phyloP scores from a whole-genome alignment of 495 filamentous ascomycete genomes.

The Xylaria curta region DNA sequence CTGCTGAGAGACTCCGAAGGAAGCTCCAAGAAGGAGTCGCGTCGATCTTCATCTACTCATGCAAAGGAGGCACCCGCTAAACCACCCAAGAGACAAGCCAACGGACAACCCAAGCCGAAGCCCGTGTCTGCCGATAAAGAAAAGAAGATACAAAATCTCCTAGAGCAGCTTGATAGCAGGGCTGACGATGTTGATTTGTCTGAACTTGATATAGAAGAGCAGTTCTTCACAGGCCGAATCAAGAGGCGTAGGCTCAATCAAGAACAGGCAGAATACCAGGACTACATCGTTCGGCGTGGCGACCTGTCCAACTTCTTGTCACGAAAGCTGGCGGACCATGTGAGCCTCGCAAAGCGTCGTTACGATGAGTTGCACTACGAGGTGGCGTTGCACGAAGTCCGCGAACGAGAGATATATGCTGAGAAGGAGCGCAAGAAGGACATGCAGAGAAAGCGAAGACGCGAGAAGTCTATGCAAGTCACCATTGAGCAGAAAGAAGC shows the following conservation, averaged over 20 bases:
- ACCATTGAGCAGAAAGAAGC: slow-evolving; percentile 86
- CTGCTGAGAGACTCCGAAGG: slow-evolving; percentile 46
- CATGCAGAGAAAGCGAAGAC: slow-evolving; percentile 96
- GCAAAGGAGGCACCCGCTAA: slow-evolving; percentile 55
- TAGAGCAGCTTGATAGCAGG: slow-evolving; percentile 72
- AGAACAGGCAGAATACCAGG: slow-evolving; percentile 60
- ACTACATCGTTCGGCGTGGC: slow-evolving; percentile 59
- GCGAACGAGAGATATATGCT: slow-evolving; percentile 85
- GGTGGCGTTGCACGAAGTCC: slow-evolving; percentile 81
- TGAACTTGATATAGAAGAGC: slow-evolving; percentile 65
- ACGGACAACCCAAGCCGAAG: slow-evolving; percentile 59
- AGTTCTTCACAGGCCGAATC: slow-evolving; percentile 58
- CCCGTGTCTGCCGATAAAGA: slow-evolving; percentile 67
- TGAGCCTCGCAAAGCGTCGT: slow-evolving; percentile 55
- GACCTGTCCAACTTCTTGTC: slow-evolving; percentile 43
- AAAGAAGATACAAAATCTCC: slow-evolving; percentile 67
- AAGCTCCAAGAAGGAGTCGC: slow-evolving; percentile 48
- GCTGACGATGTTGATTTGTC: slow-evolving; percentile 70
- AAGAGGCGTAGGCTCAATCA: slow-evolving; percentile 70
- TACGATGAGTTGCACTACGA: slow-evolving; percentile 58
- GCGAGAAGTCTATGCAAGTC: slow-evolving; percentile 90
- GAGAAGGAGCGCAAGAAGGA: slow-evolving; percentile 99
- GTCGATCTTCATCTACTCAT: slow-evolving; percentile 49
- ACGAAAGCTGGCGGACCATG: slow-evolving; percentile 51
- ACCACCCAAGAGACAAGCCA: slow-evolving; percentile 57